These are phyloP conservation scores for Candida parachauliodes DNA, from an alignment of 805 yeast genomes.

Conservation along the genomic window DNA sequence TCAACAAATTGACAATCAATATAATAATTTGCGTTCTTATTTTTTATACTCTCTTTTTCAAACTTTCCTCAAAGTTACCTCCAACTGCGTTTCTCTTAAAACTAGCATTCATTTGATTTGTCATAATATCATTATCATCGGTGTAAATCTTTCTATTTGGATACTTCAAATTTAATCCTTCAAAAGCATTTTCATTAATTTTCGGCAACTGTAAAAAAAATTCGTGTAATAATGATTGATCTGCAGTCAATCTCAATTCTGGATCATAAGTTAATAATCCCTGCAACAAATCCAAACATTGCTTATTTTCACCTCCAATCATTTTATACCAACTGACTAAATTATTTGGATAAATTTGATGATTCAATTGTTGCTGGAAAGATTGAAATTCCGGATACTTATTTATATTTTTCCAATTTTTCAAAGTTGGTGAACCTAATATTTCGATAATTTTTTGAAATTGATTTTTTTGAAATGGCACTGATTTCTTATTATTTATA, in stretches of 20 bases:
- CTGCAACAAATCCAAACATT: conserved; percentile 60
- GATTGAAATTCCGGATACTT: conserved; percentile 77
- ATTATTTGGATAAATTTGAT: conserved; percentile 59
- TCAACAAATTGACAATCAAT: too few relatives aligned
- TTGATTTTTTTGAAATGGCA: conserved; percentile 93
- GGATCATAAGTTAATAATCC: conserved; percentile 82
- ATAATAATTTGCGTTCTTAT: too few relatives aligned
- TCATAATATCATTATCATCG: conserved; percentile 75
- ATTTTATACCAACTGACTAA: conserved; percentile 82
- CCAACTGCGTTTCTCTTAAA: conserved; percentile 3
- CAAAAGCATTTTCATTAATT: conserved; percentile 76
- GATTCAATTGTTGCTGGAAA: conserved; percentile 45
- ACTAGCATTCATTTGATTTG: conserved; percentile 15
- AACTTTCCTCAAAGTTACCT: conserved; percentile 7
- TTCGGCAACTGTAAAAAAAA: conserved; percentile 72
- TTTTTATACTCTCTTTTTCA: not conserved
- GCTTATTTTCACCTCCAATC: conserved; percentile 64
- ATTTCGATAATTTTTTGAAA: conserved; percentile 86
- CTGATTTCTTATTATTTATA: conserved; percentile 69
- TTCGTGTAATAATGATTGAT: conserved; percentile 67
- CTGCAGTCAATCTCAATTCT: conserved; percentile 70
- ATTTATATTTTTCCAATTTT: conserved; percentile 75
- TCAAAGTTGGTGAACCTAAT: conserved; percentile 80
- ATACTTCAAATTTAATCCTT: conserved; percentile 66
- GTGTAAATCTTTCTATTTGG: conserved; percentile 85